A percentile compares a stretch with the other conserved stretches of the same genome.
These are phyloP conservation scores for carrot (Daucus carota) DNA, from an alignment of 129 eudicot species.

Conservation along the genomic window DH1_v3.0 NC_030386.2:35634501-35635000, in stretches of 20 bases:
- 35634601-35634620: neutral
- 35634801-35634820: neutral
- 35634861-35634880: neutral
- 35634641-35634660: conserved; percentile 7
- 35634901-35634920: neutral
- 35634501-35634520: conserved; percentile 80
- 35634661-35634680: conserved; percentile 42
- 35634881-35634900: neutral
- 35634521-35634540: conserved; percentile 75
- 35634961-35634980: neutral
- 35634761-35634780: conserved; percentile 27
- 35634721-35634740: conserved; percentile 94
- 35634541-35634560: conserved; percentile 68
- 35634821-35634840: no score
- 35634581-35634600: conserved; percentile 5
- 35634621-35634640: neutral
- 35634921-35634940: neutral
- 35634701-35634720: conserved; percentile 96
- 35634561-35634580: conserved; percentile 73
- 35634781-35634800: neutral
- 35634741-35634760: conserved; percentile 98
- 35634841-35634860: neutral
- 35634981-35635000: neutral
- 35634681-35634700: conserved; percentile 70
- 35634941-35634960: neutral